These are phyloP conservation scores for Candida sanyiensis DNA, from an alignment of 805 yeast genomes.

Conservation along the genomic window DNA sequence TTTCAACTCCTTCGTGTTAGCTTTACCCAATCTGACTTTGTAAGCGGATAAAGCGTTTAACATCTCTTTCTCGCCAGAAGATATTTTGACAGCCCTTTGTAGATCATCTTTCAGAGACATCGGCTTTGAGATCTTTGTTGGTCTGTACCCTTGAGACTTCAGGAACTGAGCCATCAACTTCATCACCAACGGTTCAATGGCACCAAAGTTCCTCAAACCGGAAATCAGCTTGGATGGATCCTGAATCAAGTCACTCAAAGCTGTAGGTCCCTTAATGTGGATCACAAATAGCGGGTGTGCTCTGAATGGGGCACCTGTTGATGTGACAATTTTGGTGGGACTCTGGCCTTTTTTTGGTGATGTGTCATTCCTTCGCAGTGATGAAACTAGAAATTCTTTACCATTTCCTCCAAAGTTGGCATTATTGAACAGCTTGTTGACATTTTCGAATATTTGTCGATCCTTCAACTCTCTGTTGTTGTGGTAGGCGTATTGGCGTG, in stretches of 20 bases:
- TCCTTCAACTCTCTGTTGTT: constrained; percentile 31
- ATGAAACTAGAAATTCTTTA: constrained; percentile 12
- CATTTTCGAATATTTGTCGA: constrained; percentile 12
- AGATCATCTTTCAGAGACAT: neutral
- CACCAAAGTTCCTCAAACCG: constrained; percentile 22
- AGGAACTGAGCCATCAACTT: constrained; percentile 29
- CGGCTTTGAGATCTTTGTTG: neutral
- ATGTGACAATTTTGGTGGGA: constrained; percentile 22
- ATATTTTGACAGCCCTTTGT: neutral
- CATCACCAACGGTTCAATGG: constrained; percentile 28
- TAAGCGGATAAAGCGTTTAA: constrained; percentile 3
- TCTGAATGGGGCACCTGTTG: constrained; percentile 30
- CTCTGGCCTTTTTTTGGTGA: constrained; percentile 23
- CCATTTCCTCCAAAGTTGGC: constrained; percentile 20
- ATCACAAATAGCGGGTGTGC: constrained; percentile 37
- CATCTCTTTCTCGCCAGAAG: neutral
- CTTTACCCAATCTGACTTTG: constrained; percentile 5
- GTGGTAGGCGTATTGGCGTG: constrained; percentile 40
- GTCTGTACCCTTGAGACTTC: constrained; percentile 19
- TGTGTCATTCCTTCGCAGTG: constrained; percentile 11
- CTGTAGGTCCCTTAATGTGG: constrained; percentile 25
- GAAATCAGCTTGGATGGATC: constrained; percentile 33
- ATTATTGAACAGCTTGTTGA: constrained; percentile 26
- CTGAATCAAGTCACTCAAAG: constrained; percentile 35
- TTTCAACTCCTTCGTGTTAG: neutral